These are phyloP conservation scores for Pichia sp. DNA, from an alignment of 1,139 yeast genomes.

Conservation along the genomic window DNA sequence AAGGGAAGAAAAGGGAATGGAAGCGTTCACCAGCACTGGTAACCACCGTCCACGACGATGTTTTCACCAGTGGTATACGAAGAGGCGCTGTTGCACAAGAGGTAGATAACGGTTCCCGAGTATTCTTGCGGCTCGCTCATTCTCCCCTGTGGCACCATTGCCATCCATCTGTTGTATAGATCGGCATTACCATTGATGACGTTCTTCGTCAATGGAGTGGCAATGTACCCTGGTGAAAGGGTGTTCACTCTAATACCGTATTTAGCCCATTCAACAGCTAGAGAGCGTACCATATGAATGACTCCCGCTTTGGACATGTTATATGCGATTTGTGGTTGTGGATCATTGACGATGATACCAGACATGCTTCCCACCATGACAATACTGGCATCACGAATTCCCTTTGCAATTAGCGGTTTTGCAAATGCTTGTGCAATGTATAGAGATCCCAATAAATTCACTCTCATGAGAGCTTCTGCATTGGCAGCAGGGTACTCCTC, in stretches of 20 bases:
- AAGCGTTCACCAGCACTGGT: conserved; percentile 43
- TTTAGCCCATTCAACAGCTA: conserved; percentile 83
- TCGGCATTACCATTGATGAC: conserved; percentile 46
- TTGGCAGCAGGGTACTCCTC: conserved; percentile 67
- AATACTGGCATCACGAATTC: conserved; percentile 51
- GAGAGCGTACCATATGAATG: conserved; percentile 64
- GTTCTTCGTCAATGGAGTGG: conserved; percentile 56
- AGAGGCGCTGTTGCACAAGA: conserved; percentile 67
- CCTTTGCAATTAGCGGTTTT: conserved; percentile 51
- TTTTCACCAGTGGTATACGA: conserved; percentile 82
- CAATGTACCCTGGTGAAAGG: conserved; percentile 75
- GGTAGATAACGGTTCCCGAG: conserved; percentile 74
- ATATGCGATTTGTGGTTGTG: conserved; percentile 80
- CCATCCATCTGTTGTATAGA: conserved; percentile 52
- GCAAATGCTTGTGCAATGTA: conserved; percentile 63
- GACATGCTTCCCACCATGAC: conserved; percentile 83
- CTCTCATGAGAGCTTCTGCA: conserved; percentile 64
- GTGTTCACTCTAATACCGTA: conserved; percentile 73
- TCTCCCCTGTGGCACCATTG: conserved; percentile 67
- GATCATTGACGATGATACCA: conserved; percentile 74
- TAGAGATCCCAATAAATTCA: conserved; percentile 69
- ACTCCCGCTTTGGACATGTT: conserved; percentile 86
- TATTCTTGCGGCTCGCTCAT: conserved; percentile 76
- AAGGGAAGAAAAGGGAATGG: background rate
- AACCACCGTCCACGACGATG: conserved; percentile 83